Percentiles rank a stretch among this genome's conserved stretches.
Evolutionary conservation across 345 rosid species (phyloP).

Genomic region (Camelina neglecta): DNA sequence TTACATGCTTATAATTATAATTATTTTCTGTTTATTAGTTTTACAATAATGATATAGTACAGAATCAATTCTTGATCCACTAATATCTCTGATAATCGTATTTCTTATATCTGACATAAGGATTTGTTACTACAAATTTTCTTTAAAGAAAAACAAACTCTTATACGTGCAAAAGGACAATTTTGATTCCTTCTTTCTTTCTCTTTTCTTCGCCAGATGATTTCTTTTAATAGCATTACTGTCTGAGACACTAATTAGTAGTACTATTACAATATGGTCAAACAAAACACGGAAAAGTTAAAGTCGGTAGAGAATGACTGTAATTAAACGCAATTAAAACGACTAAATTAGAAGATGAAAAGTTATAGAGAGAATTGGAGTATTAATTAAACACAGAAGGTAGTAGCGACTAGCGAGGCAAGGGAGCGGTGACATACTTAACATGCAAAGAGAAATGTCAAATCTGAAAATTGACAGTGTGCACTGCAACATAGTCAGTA

Average conservation of each 20-base stretch:
- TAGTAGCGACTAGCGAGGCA: neutral
- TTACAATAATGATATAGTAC: neutral
- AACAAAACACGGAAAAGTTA: neutral
- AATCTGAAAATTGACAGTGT: slow-evolving; percentile 44
- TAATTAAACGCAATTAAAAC: neutral
- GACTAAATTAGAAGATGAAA: neutral
- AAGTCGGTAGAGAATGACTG: neutral
- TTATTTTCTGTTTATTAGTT: neutral
- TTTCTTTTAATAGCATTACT: neutral
- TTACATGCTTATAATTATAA: neutral
- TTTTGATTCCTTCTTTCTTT: neutral
- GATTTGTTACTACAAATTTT: too few species aligned
- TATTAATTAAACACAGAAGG: slow-evolving; percentile 8
- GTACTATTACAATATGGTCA: neutral
- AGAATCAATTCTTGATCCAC: too few species aligned
- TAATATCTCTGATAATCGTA: too few species aligned
- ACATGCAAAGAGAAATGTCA: slow-evolving; percentile 45
- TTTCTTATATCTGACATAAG: too few species aligned
- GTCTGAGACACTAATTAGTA: too few species aligned
- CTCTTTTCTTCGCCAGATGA: neutral
- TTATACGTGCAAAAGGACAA: neutral
- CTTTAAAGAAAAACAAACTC: too few species aligned
- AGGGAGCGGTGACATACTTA: slow-evolving; percentile 29
- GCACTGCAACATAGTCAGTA: slow-evolving; percentile 33
- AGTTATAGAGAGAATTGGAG: neutral